Evolutionary conservation across 192 early-diverging fungal genomes (phyloP), one percentile per base, ranked within the genome.

Genomic region (Coemansia sp.): DNA sequence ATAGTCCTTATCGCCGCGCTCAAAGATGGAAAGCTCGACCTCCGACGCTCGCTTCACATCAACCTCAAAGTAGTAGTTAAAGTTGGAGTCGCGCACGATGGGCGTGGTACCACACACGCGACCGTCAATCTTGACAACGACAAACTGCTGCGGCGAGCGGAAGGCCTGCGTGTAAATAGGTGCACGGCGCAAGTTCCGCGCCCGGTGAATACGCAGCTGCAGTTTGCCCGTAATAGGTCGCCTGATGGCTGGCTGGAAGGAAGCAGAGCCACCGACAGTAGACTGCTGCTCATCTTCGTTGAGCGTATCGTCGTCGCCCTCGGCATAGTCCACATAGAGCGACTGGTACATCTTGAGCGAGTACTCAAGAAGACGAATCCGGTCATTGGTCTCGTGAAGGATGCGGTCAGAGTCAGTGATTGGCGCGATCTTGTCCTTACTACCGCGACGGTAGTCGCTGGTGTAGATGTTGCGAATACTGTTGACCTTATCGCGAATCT

Each of bases 11-110:
- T 91, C 90, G 14, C 80, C 73, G 30, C 89, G 93, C 75, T 99
- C 98, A 68, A 91, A 93, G 26, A 99, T 84, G 9, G 92, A 88
- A 38, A 99, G 84, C 77, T 99, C 98, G 8, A 98, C 87, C 66
- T 99, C 98, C 16, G 91, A 90, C 3, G 91, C 94, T 76, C 92
- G 92, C 68, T 96, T 93, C 37, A 99, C 91, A 58, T 88, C 84
- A 26, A 97, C 89, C 67, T 93, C 92, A 78, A 94, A 94, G 39
- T 92, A 89, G 43, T 96, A 94, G 67, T 88, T 88, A 91, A 92
- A 98, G 44, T 80, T 79, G 64, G 89, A 90, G 67, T 89, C 91
- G 43, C 86, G 85, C n/a, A 88, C 87, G 19, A 89, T 86, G 6
- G 88, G 87, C 38, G 96, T 91, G 57, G 86, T 90, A 16, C 87